Base-by-base conservation (phyloP, 2,329 filamentous ascomycete species). In the Trichoderma afroharzianum region DNA sequence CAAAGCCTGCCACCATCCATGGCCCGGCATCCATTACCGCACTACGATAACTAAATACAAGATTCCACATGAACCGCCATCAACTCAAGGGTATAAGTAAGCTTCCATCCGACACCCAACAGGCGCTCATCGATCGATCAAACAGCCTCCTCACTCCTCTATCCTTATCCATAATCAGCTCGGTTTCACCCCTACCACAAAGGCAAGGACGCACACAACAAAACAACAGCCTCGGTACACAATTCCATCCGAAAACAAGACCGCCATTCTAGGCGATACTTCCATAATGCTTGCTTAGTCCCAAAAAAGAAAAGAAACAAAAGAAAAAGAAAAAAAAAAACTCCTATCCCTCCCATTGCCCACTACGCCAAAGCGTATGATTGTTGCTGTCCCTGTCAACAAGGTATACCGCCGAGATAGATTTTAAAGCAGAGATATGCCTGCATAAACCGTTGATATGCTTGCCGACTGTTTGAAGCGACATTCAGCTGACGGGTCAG, bases 71-170 rank as follows among this genome's bases (percentile, higher is more conserved):
- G 59, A 50, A 61, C 47, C 32, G 26, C 58, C 57, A 53, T 47
- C 39, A 61, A 69, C 28, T 33, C 43, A 50, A 63, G 70, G 70
- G 70, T 72, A 72, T 72, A 69, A 63, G 15, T 43, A 11, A 53
- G 21, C 55, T 61, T 57, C 69, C 30, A 43, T 67, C 58, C 30
- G 21, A 26, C 33, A 39, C 64, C 64, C 36, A 21, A 39, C 64
- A 62, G 32, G 26, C 24, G 24, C 32, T 63, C 55, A 36, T 62
- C 57, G 9, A 36, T 62, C 57, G 9, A 30, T 63, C 26, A 61
- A 47, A 67, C 26, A 58, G 62, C 69, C 69, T 64, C 62, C 15
- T 59, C 26, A 28, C 4, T 47, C 36, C 58, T 58, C 21, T 24
- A 69, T 63, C 57, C 67, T 30, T n/a, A 12, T 24, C 43, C 24